Evolutionary conservation across 306 rosid species (phyloP), one percentile per base, ranked within the genome.

Genomic region (Malus fusca): DNA sequence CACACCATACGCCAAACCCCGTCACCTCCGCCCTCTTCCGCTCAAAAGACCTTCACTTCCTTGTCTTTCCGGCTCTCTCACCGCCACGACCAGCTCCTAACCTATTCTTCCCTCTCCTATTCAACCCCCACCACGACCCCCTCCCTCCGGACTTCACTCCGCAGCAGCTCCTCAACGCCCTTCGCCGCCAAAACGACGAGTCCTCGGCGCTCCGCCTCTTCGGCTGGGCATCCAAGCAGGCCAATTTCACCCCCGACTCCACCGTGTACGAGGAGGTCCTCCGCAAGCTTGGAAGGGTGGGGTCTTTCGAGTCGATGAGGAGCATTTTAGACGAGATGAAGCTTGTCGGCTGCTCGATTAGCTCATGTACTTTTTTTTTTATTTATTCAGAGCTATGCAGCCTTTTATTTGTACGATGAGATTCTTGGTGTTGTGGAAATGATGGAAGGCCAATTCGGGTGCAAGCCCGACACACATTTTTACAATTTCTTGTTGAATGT

Each of bases 181-280:
- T 93, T 66, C 90, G 91, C 66, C 85, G 84, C 87, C 95, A 88
- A 65, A 84, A 76, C 42, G 95, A 93, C 78, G 88, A 86, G 48
- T 82, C 91, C n/a, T 85, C 98, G 1, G 83, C 88, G 4, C 85
- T 93, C 26, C 87, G 85, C 67, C 64, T 89, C 30, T 88, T 86
- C 81, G 86, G 88, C 42, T 89, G 95, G 92, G 95, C 97, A 68
- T 83, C 93, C 0, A 81, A 84, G 80, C 96, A 91, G 78, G 90
- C 94, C 82, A 87, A 80, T 59, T 91, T 87, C 85, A 31, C 77
- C 0, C 88, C 94, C 58, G 42, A 31, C 72, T 77, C 87, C 28
- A 72, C 86, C 30, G 11, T 91, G 12, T 89, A 85, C 84, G 70
- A 90, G 73, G 92, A 89, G 69, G 44, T 84, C 72, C 97, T 90